Evolutionary conservation across 345 rosid species (phyloP), one percentile per base, ranked within the genome.

Genomic region (Eutrema japonicum): DNA sequence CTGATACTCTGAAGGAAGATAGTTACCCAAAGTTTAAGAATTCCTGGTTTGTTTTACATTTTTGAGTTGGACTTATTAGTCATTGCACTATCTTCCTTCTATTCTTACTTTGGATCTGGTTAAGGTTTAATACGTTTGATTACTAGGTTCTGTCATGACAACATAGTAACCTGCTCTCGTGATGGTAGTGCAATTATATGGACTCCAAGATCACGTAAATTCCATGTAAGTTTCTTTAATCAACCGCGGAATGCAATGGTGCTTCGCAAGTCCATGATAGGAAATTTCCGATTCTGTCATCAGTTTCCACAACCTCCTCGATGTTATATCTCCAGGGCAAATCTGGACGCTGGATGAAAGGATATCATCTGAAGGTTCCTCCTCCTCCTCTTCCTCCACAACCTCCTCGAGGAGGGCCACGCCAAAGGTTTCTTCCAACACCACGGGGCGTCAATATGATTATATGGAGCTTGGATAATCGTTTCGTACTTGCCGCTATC

Each of bases 401-500:
- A 81, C 99, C 98, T 80, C 93, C 96, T 74, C 86, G 98, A 80
- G 98, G 99, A 70, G 97, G 99, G 62, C 99, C 99, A 51, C 98
- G 98, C 5, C 99, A 95, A 75, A 87, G 99, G 80, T 78, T 90
- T 65, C 93, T 95, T 72, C 98, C 99, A 53, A 92, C 97, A 59
- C 99, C 99, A 65, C 93, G 99, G 45, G 99, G 99, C 66, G 99
- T 95, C 75, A 95, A 95, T 81, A 95, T 95, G 99, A 95, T 95
- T 36, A 87, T 87, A n/a, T 92, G 99, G 99, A 95, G 99, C 85
- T 81, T 92, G 74, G 98, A 95, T 82, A 90, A 95, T 85, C 96
- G 96, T 80, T 95, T 95, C 78, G 99, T 95, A 74, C 98, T 92
- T 78, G 99, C 99, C 30, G 99, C 99, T 70, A 90, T 89, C 72